These are phyloP conservation scores for Trichoderma asperellum DNA, from an alignment of 2,329 filamentous ascomycete genomes.

Conservation along the genomic window DNA sequence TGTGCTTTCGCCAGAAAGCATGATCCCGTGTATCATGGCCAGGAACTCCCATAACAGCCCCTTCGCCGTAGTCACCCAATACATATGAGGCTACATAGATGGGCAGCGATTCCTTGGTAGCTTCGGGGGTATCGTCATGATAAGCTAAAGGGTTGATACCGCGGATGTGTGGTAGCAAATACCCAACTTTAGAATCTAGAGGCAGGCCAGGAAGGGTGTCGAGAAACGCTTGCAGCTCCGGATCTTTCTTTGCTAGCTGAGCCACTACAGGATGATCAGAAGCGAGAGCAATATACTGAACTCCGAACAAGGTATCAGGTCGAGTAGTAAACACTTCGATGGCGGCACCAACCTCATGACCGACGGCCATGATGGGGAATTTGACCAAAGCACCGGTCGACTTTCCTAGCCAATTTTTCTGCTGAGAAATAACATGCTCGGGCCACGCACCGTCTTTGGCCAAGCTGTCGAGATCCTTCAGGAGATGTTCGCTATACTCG, in stretches of 20 bases:
- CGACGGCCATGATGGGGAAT: constrained; percentile 62
- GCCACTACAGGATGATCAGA: constrained; percentile 71
- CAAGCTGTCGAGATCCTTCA: constrained; percentile 71
- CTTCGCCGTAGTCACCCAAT: constrained; percentile 81
- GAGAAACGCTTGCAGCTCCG: constrained; percentile 69
- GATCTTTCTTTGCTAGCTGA: constrained; percentile 61
- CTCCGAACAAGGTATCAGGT: constrained; percentile 84
- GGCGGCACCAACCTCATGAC: constrained; percentile 47
- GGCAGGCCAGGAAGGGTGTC: constrained; percentile 61
- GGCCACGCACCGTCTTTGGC: constrained; percentile 72
- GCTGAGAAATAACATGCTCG: constrained; percentile 79
- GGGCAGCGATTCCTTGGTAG: constrained; percentile 63
- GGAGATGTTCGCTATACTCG: constrained; percentile 71
- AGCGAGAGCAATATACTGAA: constrained; percentile 81
- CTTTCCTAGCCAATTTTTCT: constrained; percentile 85
- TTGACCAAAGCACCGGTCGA: constrained; percentile 73
- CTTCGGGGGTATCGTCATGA: constrained; percentile 53
- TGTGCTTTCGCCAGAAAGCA: constrained; percentile 77
- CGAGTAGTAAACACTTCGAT: constrained; percentile 83
- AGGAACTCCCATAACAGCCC: constrained; percentile 90
- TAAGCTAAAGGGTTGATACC: constrained; percentile 70
- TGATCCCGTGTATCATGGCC: constrained; percentile 80
- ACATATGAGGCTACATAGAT: constrained; percentile 86
- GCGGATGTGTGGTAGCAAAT: constrained; percentile 63
- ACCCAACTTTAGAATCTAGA: constrained; percentile 66